Conservation (phyloP, 768 basidiomycete genomes). For the Plicaturopsis crispa region DNA sequence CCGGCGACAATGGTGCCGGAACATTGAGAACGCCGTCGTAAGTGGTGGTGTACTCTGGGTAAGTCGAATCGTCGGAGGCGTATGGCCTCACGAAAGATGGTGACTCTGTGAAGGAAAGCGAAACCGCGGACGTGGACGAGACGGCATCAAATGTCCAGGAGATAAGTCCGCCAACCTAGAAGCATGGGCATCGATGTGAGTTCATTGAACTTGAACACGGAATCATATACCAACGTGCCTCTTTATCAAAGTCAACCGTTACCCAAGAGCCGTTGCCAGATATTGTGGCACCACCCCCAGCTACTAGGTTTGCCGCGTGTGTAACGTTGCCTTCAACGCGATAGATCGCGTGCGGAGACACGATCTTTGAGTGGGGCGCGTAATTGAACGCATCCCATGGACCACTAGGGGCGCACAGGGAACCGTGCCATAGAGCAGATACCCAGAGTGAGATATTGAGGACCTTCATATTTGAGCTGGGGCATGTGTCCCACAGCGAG, state of each 20-base stretch:
- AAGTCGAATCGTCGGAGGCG: conserved; percentile 44
- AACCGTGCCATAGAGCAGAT: too few relatives aligned
- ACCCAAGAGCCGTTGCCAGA: conserved; percentile 35
- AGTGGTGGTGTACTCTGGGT: too few relatives aligned
- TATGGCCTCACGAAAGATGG: conserved; percentile 44
- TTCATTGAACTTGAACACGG: neutral
- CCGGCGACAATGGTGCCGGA: conserved; percentile 26
- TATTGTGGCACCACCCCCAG: conserved; percentile 27
- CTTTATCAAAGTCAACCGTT: conserved; percentile 47
- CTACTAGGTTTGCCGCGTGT: conserved; percentile 24
- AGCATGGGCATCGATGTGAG: neutral
- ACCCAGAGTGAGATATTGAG: too few relatives aligned
- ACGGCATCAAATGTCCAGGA: conserved; percentile 35
- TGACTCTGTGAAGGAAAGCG: conserved; percentile 54
- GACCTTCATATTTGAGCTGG: too few relatives aligned
- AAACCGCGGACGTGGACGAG: conserved; percentile 26
- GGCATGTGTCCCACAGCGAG: too few relatives aligned
- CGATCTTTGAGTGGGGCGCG: conserved; percentile 38
- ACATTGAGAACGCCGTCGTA: conserved; percentile 32
- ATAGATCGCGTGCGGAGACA: conserved; percentile 35
- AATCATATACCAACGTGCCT: conserved; percentile 28
- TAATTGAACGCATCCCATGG: conserved; percentile 48
- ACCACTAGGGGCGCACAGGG: conserved; percentile 41
- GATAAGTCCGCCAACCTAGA: conserved; percentile 45
- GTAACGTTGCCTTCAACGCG: conserved; percentile 26